phyloP scores from a whole-genome alignment of 805 yeast species.

The Vanderwaltozyma verrucispora region DNA sequence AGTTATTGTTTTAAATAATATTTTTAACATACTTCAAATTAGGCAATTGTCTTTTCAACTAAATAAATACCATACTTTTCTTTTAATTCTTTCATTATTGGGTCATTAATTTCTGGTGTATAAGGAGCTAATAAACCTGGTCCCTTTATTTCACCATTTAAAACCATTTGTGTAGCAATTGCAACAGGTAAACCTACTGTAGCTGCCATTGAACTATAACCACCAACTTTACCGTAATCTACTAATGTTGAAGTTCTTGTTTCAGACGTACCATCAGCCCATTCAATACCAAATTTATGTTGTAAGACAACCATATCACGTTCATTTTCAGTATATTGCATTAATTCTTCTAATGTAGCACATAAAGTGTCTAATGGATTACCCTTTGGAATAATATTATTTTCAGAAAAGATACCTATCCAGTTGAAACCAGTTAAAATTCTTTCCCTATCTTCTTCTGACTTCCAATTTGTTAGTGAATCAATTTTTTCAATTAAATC shows the following conservation, averaged over 20 bases:
- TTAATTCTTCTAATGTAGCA: conserved; percentile 87
- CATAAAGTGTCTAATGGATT: conserved; percentile 94
- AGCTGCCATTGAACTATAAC: conserved; percentile 97
- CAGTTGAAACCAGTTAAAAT: conserved; percentile 83
- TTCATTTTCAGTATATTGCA: conserved; percentile 95
- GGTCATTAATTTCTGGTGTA: conserved; percentile 80
- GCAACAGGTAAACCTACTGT: conserved; percentile 98
- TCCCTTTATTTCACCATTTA: conserved; percentile 64
- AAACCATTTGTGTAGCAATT: conserved; percentile 79
- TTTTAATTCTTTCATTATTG: conserved; percentile 84
- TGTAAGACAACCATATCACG: conserved; percentile 91
- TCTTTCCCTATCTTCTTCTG: conserved; percentile 72
- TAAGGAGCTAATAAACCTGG: conserved; percentile 93
- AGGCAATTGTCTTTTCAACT: conserved; percentile 67
- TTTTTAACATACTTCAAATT: too few species aligned
- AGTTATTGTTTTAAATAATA: too few species aligned
- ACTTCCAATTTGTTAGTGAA: conserved; percentile 69
- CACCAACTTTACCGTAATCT: conserved; percentile 80
- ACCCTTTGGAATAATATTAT: conserved; percentile 73
- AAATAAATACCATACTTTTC: conserved; percentile 81
- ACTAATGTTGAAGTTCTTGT: conserved; percentile 92
- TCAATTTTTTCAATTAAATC: conserved; percentile 72
- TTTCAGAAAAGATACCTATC: conserved; percentile 84
- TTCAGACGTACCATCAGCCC: conserved; percentile 88
- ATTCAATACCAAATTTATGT: conserved; percentile 95